Evolutionary conservation across 768 basidiomycete species (phyloP).

Genomic region (Lentinula raphanica): DNA sequence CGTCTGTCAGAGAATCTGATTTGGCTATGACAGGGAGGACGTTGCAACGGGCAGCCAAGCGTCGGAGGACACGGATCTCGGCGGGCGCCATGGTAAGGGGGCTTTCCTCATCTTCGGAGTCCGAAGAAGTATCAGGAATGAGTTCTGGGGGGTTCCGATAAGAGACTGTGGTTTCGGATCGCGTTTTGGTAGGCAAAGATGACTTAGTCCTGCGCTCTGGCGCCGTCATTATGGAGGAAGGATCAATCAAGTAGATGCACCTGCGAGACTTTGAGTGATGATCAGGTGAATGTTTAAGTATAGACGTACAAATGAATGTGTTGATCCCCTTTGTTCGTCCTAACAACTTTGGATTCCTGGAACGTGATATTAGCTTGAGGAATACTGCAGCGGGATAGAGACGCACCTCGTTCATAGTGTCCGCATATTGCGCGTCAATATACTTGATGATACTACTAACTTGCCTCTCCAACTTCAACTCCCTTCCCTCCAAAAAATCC

Average conservation of each 20-base stretch:
- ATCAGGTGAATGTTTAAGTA: constrained; percentile 12
- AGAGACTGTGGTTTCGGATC: constrained; percentile 65
- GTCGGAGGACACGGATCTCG: constrained; percentile 73
- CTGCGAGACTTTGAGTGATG: constrained; percentile 29
- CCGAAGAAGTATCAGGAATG: constrained; percentile 48
- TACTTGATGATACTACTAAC: constrained; percentile 72
- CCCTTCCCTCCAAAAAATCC: constrained; percentile 67
- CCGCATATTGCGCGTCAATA: constrained; percentile 74
- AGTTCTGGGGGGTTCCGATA: constrained; percentile 48
- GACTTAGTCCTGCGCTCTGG: constrained; percentile 46
- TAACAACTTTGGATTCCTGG: constrained; percentile 80
- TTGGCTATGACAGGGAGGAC: constrained; percentile 78
- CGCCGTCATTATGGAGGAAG: constrained; percentile 58
- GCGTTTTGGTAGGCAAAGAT: constrained; percentile 46
- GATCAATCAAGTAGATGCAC: constrained; percentile 84
- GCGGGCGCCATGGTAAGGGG: constrained; percentile 66
- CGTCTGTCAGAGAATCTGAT: constrained; percentile 81
- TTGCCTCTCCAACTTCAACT: constrained; percentile 75
- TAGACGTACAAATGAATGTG: constrained; percentile 78
- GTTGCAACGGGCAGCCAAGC: constrained; percentile 70
- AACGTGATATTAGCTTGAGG: not conserved
- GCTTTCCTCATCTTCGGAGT: constrained; percentile 43
- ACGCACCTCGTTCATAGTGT: constrained; percentile 81
- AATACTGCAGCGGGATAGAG: not conserved
- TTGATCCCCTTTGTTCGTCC: constrained; percentile 83